Percentiles rank a stretch among this genome's conserved stretches.
phyloP scores from a whole-genome alignment of 805 yeast species.

The Pichia phayaonensis region DNA sequence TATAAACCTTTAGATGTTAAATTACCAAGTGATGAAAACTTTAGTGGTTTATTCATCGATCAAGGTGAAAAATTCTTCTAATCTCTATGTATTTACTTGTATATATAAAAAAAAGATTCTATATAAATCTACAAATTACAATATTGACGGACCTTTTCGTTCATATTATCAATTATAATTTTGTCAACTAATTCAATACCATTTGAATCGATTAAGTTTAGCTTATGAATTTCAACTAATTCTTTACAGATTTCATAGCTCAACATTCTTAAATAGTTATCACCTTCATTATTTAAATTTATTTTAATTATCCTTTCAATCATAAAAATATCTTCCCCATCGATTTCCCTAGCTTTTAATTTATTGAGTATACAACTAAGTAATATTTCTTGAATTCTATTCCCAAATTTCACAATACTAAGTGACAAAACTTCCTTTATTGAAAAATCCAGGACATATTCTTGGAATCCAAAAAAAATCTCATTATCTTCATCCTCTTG shows the following conservation, averaged over 20 bases:
- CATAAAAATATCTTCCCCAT: conserved; percentile 12
- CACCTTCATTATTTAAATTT: neutral
- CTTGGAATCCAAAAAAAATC: conserved; percentile 1
- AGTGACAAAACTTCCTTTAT: neutral
- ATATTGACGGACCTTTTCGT: neutral
- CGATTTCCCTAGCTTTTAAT: neutral
- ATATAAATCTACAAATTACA: neutral
- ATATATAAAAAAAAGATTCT: neutral
- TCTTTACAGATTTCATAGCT: conserved; percentile 6
- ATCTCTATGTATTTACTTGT: neutral
- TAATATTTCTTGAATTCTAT: conserved; percentile 4
- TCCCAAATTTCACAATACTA: neutral
- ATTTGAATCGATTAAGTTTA: neutral
- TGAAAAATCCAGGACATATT: conserved; percentile 1
- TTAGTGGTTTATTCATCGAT: conserved; percentile 30
- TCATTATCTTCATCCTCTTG: neutral
- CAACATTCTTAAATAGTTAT: conserved; percentile 8
- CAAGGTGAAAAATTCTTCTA: conserved; percentile 31
- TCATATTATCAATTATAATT: conserved; percentile 5
- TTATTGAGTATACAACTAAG: conserved; percentile 3
- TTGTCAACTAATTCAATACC: conserved; percentile 12
- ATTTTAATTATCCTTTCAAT: conserved; percentile 7
- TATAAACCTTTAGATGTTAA: conserved; percentile 68
- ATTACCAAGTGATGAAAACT: conserved; percentile 51
- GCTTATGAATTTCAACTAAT: conserved; percentile 3